phyloP scores from a whole-genome alignment of 768 basidiomycete species.

The Xerocomellus amylosporus region DNA sequence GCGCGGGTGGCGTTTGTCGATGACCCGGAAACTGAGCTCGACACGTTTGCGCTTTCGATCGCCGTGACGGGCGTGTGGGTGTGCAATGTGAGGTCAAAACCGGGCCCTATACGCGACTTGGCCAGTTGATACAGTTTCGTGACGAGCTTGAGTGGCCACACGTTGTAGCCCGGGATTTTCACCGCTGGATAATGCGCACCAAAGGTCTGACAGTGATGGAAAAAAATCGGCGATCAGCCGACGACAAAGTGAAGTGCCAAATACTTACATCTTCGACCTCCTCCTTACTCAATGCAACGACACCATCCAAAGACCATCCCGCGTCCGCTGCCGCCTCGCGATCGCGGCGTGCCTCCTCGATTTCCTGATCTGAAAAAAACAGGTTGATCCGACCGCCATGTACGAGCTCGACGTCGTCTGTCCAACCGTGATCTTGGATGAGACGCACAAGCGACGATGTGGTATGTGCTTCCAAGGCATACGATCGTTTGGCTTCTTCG shows the following conservation, averaged over 20 bases:
- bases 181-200: constrained; percentile 51
- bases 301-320: constrained; percentile 44
- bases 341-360: constrained; percentile 39
- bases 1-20: not conserved
- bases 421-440: constrained; percentile 43
- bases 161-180: constrained; percentile 53
- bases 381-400: constrained; percentile 52
- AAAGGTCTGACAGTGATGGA: constrained; percentile 18
- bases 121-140: constrained; percentile 56
- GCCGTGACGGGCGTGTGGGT: constrained; percentile 70
- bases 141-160: constrained; percentile 83
- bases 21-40: not conserved
- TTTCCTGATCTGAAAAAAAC: constrained; percentile 47
- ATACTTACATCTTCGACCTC: constrained; percentile 47
- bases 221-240: not conserved
- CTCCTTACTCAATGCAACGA: constrained; percentile 46
- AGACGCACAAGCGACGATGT: constrained; percentile 46
- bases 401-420: constrained; percentile 58
- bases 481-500: constrained; percentile 53
- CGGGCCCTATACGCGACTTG: constrained; percentile 20
- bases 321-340: constrained; percentile 52
- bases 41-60: constrained; percentile 25
- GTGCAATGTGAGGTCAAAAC: constrained; percentile 53
- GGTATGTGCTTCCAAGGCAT: constrained; percentile 59
- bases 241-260: not conserved